Conservation (phyloP, 75 land plant genomes). For the Sequoia sempervirens region DNA sequence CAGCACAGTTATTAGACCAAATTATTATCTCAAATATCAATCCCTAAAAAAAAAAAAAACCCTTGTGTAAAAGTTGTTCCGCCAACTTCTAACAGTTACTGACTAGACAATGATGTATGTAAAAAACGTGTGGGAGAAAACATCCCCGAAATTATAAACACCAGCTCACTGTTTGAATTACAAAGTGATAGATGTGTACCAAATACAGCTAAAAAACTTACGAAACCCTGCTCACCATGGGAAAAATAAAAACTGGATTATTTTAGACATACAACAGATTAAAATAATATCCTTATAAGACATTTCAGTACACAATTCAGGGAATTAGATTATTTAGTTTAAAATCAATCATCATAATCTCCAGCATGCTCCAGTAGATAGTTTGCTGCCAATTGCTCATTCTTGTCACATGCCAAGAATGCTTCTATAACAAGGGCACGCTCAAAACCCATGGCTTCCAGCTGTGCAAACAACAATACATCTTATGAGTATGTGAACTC, state of each 20-base stretch:
- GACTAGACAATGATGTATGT: neutral
- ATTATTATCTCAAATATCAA: too few species aligned
- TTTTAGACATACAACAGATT: neutral
- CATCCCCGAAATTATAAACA: neutral
- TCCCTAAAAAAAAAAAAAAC: too few species aligned
- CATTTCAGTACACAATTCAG: neutral
- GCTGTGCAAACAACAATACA: slow-evolving; percentile 23
- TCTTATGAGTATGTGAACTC: neutral
- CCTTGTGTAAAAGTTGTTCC: neutral
- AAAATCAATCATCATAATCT: slow-evolving; percentile 67
- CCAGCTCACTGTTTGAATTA: neutral
- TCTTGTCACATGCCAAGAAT: slow-evolving; percentile 90
- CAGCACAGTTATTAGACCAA: neutral
- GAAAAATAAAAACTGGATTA: neutral
- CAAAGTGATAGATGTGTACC: neutral
- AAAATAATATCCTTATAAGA: neutral
- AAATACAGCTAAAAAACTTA: neutral
- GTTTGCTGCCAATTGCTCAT: slow-evolving; percentile 92
- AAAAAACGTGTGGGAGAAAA: neutral
- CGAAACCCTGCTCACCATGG: neutral
- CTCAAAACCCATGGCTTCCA: slow-evolving; percentile 96
- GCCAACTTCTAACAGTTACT: neutral
- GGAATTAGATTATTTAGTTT: neutral
- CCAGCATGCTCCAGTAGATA: slow-evolving; percentile 84
- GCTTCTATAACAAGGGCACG: slow-evolving; percentile 90